Evolutionary conservation across 768 basidiomycete genomes (phyloP).

Genomic region (Tricholoma sp.): DNA sequence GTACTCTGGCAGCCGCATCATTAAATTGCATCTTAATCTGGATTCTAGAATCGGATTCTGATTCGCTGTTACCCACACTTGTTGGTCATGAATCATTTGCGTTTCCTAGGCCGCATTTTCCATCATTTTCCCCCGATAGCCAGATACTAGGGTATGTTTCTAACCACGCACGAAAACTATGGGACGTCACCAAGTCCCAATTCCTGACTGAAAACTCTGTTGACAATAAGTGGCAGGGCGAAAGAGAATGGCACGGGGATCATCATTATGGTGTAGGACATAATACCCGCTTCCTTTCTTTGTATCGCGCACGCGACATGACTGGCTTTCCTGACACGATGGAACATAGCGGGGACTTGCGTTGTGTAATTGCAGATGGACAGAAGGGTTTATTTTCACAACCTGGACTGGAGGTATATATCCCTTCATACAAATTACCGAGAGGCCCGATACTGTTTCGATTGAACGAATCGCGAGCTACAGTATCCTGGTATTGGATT

Average conservation of each 20-base stretch:
- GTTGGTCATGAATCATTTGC: not conserved
- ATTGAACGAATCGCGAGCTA: not conserved
- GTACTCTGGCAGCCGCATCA: not conserved
- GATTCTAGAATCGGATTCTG: not conserved
- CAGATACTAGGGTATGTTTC: not conserved
- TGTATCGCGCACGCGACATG: not conserved
- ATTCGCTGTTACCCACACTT: not conserved
- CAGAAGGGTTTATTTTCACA: not conserved
- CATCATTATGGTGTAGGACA: not conserved
- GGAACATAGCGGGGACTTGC: not conserved
- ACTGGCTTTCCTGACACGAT: not conserved
- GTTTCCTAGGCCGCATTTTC: not conserved
- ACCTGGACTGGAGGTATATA: not conserved
- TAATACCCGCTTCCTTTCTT: not conserved
- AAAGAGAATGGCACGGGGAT: not conserved
- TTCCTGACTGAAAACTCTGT: not conserved
- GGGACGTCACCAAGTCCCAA: not conserved
- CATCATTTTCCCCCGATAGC: not conserved
- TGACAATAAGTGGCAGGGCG: no score
- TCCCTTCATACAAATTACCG: not conserved
- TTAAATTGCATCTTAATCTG: not conserved
- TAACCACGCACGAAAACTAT: not conserved
- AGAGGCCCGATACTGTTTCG: not conserved
- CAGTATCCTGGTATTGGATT: not conserved
- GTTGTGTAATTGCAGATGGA: not conserved